These are phyloP conservation scores for Coemansia sp. DNA, from an alignment of 192 early-diverging fungal species.

Conservation along the genomic window DNA sequence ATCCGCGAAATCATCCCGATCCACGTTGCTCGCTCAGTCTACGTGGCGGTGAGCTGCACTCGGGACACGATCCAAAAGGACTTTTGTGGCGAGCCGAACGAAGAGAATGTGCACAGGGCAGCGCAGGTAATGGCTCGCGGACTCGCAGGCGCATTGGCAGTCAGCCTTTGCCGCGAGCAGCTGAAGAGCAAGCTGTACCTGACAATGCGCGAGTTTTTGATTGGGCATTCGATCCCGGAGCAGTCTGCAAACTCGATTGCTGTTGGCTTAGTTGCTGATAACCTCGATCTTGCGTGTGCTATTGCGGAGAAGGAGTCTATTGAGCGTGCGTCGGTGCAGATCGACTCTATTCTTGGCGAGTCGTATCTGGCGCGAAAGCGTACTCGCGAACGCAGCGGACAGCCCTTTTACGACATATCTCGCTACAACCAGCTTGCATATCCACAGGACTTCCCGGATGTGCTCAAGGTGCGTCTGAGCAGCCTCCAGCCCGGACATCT, in stretches of 20 bases:
- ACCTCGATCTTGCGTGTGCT: constrained; percentile 91
- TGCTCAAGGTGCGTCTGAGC: constrained; percentile 79
- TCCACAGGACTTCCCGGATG: constrained; percentile 82
- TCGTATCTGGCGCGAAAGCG: constrained; percentile 77
- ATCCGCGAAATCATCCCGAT: constrained; percentile 88
- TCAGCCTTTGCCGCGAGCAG: constrained; percentile 92
- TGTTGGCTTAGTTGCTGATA: constrained; percentile 83
- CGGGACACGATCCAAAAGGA: constrained; percentile 93
- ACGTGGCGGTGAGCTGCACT: constrained; percentile 90
- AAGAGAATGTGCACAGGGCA: constrained; percentile 89
- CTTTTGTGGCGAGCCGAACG: constrained; percentile 92
- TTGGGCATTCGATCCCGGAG: constrained; percentile 45
- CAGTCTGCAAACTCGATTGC: constrained; percentile 77
- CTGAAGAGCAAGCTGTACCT: constrained; percentile 77
- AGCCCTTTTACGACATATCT: constrained; percentile 88
- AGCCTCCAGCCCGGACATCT: constrained; percentile 77
- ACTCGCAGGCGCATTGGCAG: constrained; percentile 80
- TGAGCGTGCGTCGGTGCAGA: constrained; percentile 93
- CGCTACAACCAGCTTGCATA: constrained; percentile 77
- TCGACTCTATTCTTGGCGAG: constrained; percentile 77
- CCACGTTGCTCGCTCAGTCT: constrained; percentile 90
- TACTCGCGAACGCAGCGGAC: constrained; percentile 84
- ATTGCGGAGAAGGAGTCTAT: constrained; percentile 95
- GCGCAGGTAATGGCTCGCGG: constrained; percentile 96
- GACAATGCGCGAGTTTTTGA: constrained; percentile 51